A percentile compares a stretch with the other conserved stretches of the same genome.
phyloP scores from a whole-genome alignment of 2,329 filamentous ascomycete genomes.

The Neoscytalidium dimidiatum region DNA sequence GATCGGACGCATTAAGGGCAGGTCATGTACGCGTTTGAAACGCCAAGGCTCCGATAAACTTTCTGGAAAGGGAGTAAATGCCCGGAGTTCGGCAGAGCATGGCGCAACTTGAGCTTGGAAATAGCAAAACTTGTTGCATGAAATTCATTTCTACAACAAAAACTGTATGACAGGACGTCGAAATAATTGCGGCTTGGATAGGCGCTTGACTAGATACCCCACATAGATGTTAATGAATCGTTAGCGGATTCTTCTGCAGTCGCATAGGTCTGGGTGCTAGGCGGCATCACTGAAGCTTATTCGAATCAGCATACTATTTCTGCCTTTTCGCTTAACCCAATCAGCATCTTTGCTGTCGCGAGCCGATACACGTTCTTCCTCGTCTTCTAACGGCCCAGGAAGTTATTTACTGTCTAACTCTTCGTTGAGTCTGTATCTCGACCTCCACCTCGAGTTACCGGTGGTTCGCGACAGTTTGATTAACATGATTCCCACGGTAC shows the following conservation, averaged over 20 bases:
- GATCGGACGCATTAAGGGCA: background rate
- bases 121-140: background rate
- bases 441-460: too few species aligned
- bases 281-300: background rate
- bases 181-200: background rate
- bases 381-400: background rate
- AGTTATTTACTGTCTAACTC: too few species aligned
- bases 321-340: background rate
- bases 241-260: background rate
- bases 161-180: background rate
- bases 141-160: background rate
- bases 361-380: background rate
- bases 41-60: background rate
- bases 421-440: too few species aligned
- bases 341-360: background rate
- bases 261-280: background rate
- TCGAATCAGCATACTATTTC: background rate
- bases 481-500: too few species aligned
- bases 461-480: too few species aligned
- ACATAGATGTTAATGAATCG: background rate
- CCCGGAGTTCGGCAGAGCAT: background rate
- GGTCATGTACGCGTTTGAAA: background rate
- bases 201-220: conserved; percentile 10
- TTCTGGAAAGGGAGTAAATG: background rate
- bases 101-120: background rate